Base-by-base conservation (phyloP, 148 eudicot genomes). In the Persicaria tinctoria region DNA sequence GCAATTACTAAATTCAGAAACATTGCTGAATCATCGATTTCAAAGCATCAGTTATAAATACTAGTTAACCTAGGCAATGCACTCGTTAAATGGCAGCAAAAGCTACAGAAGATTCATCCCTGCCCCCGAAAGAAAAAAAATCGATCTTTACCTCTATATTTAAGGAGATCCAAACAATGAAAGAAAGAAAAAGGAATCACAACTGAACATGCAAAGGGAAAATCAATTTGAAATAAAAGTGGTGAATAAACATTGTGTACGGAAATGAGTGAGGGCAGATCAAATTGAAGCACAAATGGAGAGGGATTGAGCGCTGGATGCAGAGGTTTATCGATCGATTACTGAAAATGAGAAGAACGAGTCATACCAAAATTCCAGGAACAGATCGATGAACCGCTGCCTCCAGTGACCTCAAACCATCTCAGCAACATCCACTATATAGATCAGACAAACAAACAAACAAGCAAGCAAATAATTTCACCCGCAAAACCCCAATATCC, bases 251-350 rank as follows among this genome's bases (percentile, higher is more conserved):
- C 5, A n/a, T 53, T 12, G 16, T 3, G 17, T 3, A 50, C 0
- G 3, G 3, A 11, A 50, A 8, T 1, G 3, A 8, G 9, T 1
- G 1, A 6, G 6, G 18, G 60, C 0, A 2, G 14, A 62, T 23
- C 44, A 64, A 60, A 9, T 9, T 27, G 45, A 64, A 38, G 2
- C 46, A 38, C 12, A 12, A 8, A 23, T 11, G 20, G 41, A 51
- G 59, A 72, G 74, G 45, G 56, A 59, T 55, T 54, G 79, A 83
- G 79, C 95, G 68, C 90, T 88, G 95, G 95, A 90, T 88, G 95
- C 95, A 90, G 95, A 86, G 95, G 94, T 88, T 90, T 87, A 90
- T 90, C 95, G 91, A 90, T 76, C 95, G 82, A 81, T 87, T 88
- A 76, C 87, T 86, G 86, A 0, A 47, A 79, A 72, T 71, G 57